Base-by-base conservation (phyloP, 192 early-diverging fungal genomes). In the Cladochytrium replicatum region DNA sequence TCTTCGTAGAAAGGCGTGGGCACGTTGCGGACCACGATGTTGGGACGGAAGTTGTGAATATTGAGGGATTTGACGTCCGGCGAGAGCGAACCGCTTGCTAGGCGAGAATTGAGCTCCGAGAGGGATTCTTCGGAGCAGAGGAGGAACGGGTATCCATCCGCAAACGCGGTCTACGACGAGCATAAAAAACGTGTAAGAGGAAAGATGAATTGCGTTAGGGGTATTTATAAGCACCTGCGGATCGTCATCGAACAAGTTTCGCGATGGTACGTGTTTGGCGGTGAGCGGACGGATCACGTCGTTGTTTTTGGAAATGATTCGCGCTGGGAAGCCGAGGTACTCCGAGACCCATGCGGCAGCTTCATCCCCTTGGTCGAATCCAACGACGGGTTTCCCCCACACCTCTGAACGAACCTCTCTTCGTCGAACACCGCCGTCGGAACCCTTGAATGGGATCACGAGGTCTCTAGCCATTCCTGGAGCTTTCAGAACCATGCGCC, bases 91-190 rank as follows among this genome's bases (percentile, higher is more conserved):
- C 22, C 9, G 8, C 21, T 25, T 5, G 66, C 57, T 41, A 86
- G 54, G 2, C 64, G 61, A n/a, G 37, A 40, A 65, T 88, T 84
- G 41, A 88, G 61, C 37, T 85, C 77, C 6, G 31, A 25, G 19
- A 89, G 46, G 6, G 82, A 85, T 26, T 67, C 60, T 24, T 72
- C 47, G 3, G 72, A 69, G 31, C 75, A 51, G 41, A 85, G 46
- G 32, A 89, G 69, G 56, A 91, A 72, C 3, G 88, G 88, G 53
- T 60, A 87, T 24, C 70, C 78, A 50, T 91, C 88, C 6, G 88
- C 74, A 60, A 88, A 87, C 4, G 76, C 84, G 4, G 84, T 78
- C 71, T 90, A 66, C 19, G 25, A 68, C 53, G 17, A 52, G 38
- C 32, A 52, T 52, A 6, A 47, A 55, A 41, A 66, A 45, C 28